phyloP scores from a whole-genome alignment of 768 basidiomycete genomes.

The Arthromyces matolae region DNA sequence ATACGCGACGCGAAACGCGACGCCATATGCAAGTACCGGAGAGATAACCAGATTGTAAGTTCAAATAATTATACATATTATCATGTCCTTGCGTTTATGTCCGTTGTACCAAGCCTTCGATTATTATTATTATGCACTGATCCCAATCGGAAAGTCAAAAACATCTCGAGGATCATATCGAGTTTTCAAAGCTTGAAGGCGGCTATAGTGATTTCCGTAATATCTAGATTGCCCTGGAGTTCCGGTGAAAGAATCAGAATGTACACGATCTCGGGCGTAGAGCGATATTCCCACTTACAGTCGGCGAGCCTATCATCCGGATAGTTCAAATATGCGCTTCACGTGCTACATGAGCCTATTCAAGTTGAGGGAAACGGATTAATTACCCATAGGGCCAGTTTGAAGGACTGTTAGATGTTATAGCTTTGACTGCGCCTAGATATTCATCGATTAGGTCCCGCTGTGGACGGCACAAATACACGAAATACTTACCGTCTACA shows the following conservation, averaged over 20 bases:
- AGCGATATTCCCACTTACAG: slow-evolving; percentile 22
- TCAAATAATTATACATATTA: neutral
- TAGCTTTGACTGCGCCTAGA: slow-evolving; percentile 23
- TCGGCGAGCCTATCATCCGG: slow-evolving; percentile 32
- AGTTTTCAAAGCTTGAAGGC: slow-evolving; percentile 29
- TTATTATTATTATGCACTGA: too few species aligned
- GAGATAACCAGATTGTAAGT: neutral
- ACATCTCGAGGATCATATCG: slow-evolving; percentile 33
- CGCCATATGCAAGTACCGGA: neutral
- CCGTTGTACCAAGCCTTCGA: too few species aligned
- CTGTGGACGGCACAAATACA: neutral
- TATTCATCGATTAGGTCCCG: neutral
- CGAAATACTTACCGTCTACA: slow-evolving; percentile 28
- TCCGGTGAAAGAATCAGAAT: too few species aligned
- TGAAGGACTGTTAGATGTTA: slow-evolving; percentile 24
- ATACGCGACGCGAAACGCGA: too few species aligned
- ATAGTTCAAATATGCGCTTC: slow-evolving; percentile 37
- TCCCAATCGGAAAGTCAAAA: slow-evolving; percentile 37
- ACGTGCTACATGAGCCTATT: neutral
- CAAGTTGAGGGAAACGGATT: neutral
- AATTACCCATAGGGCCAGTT: slow-evolving; percentile 28
- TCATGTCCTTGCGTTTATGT: neutral
- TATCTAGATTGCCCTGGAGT: slow-evolving; percentile 31
- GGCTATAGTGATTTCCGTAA: slow-evolving; percentile 29
- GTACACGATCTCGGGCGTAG: neutral